Conservation (phyloP, 257 asterid species). For the Rubia yunnanensis region DNA sequence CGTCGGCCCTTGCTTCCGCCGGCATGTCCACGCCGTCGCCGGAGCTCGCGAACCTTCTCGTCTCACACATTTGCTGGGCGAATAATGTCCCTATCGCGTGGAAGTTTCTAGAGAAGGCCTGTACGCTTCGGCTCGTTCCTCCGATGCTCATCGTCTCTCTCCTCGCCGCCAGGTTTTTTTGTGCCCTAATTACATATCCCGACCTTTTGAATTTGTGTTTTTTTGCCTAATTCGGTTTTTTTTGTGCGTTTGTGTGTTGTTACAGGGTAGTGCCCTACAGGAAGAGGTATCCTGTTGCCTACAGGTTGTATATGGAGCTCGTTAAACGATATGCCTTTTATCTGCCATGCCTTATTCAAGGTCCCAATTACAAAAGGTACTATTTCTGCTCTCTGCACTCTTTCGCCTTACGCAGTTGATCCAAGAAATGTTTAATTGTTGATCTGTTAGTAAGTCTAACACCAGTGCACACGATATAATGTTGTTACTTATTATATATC, state of each 20-base stretch:
- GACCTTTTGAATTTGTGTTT: neutral
- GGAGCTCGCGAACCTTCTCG: conserved; percentile 67
- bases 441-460: too few relatives aligned
- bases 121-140: conserved; percentile 56
- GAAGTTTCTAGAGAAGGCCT: conserved; percentile 89
- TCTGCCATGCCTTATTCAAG: conserved; percentile 57
- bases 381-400: conserved; percentile 8
- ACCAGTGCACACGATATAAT: neutral
- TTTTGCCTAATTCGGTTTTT: neutral
- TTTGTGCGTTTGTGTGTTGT: neutral
- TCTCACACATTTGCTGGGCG: conserved; percentile 79
- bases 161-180: conserved; percentile 56
- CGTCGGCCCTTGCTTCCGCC: conserved; percentile 51
- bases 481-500: neutral
- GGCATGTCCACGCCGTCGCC: conserved; percentile 71
- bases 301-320: conserved; percentile 85
- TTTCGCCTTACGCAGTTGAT: too few relatives aligned
- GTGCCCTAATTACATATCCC: neutral
- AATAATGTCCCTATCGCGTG: conserved; percentile 68
- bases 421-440: too few relatives aligned
- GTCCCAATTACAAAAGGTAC: conserved; percentile 74
- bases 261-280: conserved; percentile 66
- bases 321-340: conserved; percentile 70
- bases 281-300: conserved; percentile 66
- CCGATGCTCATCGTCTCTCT: conserved; percentile 79